Base-by-base conservation (phyloP, 2,329 filamentous ascomycete genomes). In the Byssoonygena ceratinophila region DNA sequence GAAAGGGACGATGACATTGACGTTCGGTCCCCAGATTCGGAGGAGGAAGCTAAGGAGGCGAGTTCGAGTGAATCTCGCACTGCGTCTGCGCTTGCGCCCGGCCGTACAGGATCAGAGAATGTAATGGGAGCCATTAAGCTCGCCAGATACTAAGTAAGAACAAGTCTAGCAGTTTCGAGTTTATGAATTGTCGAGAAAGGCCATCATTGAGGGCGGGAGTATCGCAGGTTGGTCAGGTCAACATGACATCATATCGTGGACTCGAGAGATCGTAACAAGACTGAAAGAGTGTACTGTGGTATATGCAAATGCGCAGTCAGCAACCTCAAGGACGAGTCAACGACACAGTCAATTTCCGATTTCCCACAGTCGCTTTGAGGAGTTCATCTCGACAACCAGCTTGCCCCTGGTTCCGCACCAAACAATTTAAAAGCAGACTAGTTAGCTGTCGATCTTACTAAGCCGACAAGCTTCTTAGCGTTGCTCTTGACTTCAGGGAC, bases 21-120 rank as follows among this genome's bases (percentile, higher is more conserved):
- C n/a, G 78, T 74, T 44, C 84, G 80, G 9, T 77, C 77, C 45
- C 72, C 77, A 46, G 79, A 79, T 57, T 77, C 79, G 60, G 85
- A 88, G 59, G 85, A 89, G 57, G 88, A 94, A 55, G 91, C 92
- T 58, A 98, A 82, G 50, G 90, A 96, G 55, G 90, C 92, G 54
- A 98, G 84, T 74, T 98, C 92, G 64, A 98, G 82, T 44, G 91
- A 97, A 76, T 98, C 92, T 72, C 92, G 87, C 20, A 40, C 49
- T 18, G 20, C 27, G 31, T 32, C 34, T 32, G 49, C 27, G 31
- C 23, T 23, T 32, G 49, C 27, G 11, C 60, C 62, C 51, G 62
- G 62, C 55, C 60, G 59, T 51, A 57, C 54, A n/a, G 62, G 62
- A 48, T 62, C 60, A 29, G 63, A 58, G 46, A 65, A 66, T 43